These are phyloP conservation scores for Trametes cinnabarina DNA, from an alignment of 768 basidiomycete species.

Conservation along the genomic window DNA sequence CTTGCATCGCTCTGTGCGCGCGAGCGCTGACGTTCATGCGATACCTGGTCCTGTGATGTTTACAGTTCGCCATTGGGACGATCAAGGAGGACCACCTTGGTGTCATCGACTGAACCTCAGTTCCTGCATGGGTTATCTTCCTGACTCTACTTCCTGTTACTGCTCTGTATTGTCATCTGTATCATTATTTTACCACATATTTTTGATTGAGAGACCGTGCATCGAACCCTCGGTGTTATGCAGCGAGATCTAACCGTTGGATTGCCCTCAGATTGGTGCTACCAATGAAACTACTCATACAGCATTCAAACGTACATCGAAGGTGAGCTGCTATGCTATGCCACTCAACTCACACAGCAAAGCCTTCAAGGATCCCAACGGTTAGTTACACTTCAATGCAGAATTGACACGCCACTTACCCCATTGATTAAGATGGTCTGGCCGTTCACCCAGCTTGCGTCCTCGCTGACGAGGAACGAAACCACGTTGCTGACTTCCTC, in stretches of 20 bases:
- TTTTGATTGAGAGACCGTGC: too few relatives aligned
- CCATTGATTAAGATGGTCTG: conserved; percentile 59
- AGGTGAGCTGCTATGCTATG: too few relatives aligned
- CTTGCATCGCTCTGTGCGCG: not conserved
- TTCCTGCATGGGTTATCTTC: not conserved
- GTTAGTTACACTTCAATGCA: too few relatives aligned
- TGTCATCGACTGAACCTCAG: conserved; percentile 72
- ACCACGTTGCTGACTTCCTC: conserved; percentile 57
- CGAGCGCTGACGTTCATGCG: not conserved
- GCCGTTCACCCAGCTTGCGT: conserved; percentile 56
- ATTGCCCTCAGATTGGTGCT: too few relatives aligned
- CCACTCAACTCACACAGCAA: too few relatives aligned
- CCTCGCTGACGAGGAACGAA: conserved; percentile 50
- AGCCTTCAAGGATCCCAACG: too few relatives aligned
- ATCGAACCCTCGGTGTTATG: too few relatives aligned
- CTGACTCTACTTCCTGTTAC: not conserved
- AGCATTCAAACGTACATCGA: too few relatives aligned
- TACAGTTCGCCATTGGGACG: conserved; percentile 92
- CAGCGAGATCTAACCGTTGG: too few relatives aligned
- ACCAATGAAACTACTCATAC: too few relatives aligned
- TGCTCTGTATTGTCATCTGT: conserved; percentile 23
- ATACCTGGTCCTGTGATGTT: not conserved
- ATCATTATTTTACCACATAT: not conserved
- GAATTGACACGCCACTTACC: too few relatives aligned
- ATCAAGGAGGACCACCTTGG: conserved; percentile 99